Evolutionary conservation across 2,329 filamentous ascomycete genomes (phyloP), one percentile per base, ranked within the genome.

Genomic region (Clonostachys rhizophaga): DNA sequence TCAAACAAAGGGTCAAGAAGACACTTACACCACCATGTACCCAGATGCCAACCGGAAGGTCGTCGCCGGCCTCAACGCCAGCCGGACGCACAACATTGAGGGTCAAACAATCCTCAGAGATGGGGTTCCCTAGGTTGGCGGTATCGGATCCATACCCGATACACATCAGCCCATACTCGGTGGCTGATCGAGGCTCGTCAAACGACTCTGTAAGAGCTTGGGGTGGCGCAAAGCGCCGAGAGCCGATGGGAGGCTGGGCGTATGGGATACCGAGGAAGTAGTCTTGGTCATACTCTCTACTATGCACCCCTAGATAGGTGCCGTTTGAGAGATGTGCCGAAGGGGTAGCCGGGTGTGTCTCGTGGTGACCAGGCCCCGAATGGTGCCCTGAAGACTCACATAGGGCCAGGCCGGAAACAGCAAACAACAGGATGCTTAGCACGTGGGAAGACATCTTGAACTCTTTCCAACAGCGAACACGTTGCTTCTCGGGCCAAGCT

Each of bases 11-110:
- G 13, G 16, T 35, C 18, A 11, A 5, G 55, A 62, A 34, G 70
- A 71, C 13, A 56, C 53, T 47, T 48, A 54, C 57, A 42, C 64
- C 64, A 42, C 73, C 73, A 54, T 83, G 76, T 24, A 84, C 81
- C 79, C 81, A 84, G 1, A 83, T 69, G 13, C 68, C 71, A 7
- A 84, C 76, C 0, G 81, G 81, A 3, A 86, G 66, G 14, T 66
- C 69, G 24, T 64, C 64, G 17, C 58, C 56, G 44, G 60, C 50
- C 42, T 69, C 34, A n/a, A 54, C 58, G 1, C 61, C 63, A 1
- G 66, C 52, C 0, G 71, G 69, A 2, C 70, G 64, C 18, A 74
- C 59, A n/a, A 75, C 65, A 52, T 66, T 68, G 37, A 70, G 49
- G 4, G 57, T 70, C 6, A 72, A 53, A 47, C 77, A 79, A 46